Conservation (phyloP, 2,329 filamentous ascomycete species). For the Aspergillus thermomutatus region DNA sequence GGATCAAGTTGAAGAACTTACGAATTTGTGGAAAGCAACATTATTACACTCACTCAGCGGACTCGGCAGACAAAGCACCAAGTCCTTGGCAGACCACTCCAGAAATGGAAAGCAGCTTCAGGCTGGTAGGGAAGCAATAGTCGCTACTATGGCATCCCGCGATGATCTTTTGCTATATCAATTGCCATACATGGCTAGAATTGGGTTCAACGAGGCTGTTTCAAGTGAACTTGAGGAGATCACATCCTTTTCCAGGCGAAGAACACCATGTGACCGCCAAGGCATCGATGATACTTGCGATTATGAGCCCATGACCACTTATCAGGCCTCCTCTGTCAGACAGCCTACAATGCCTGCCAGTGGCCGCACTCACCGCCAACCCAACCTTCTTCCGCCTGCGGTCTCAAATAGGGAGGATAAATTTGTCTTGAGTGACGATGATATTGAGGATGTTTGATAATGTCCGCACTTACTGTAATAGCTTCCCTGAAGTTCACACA, state of each 20-base stretch:
- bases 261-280: conserved; percentile 19
- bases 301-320: background rate
- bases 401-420: conserved; percentile 57
- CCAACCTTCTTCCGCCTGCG: conserved; percentile 23
- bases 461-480: background rate
- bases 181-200: conserved; percentile 77
- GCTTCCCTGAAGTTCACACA: background rate
- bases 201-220: conserved; percentile 44
- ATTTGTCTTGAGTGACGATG: conserved; percentile 74
- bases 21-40: conserved; percentile 46
- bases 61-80: conserved; percentile 17
- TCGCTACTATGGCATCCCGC: conserved; percentile 33
- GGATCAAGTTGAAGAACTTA: conserved; percentile 73
- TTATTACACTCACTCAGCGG: conserved; percentile 32
- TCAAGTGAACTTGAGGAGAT: conserved; percentile 64
- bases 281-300: conserved; percentile 1
- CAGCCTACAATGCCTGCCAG: background rate
- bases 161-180: conserved; percentile 65
- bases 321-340: background rate
- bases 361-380: background rate
- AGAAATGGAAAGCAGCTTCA: background rate
- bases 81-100: background rate
- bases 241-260: conserved; percentile 43
- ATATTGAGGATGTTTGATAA: conserved; percentile 68
- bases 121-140: conserved; percentile 3